Evolutionary conservation across 1,284 basidiomycete genomes (phyloP), one percentile per base, ranked within the genome.

Genomic region (Leccinum solheimii): DNA sequence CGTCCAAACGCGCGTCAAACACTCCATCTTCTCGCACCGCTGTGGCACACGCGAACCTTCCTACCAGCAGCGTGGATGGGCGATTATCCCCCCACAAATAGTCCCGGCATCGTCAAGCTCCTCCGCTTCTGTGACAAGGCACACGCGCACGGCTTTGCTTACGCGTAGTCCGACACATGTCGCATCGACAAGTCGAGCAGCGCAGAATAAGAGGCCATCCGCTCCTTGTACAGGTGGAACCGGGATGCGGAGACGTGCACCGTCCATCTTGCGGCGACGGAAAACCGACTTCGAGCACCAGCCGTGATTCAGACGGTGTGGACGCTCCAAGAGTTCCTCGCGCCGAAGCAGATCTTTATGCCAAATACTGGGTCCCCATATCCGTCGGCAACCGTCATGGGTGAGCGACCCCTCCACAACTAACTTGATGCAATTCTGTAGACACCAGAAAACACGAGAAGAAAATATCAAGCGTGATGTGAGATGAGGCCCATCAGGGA

Each of bases 401-500:
- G 27, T 27, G 27, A 27, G 27, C n/a, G 7, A 2, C 21, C 38
- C 14, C 27, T 11, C 9, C n/a, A 0, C 14, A 30, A 21, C 32
- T n/a, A 6, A 52, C 55, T 38, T 43, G 21, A 51, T 40, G 8
- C 10, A 19, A 19, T 30, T 14, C 23, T 56, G 14, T 69, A 95
- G 94, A 66, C 96, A 99, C 78, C 90, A 97, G 54, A 98, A 98
- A 81, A 98, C 98, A 78, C 85, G 94, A 53, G 95, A 97, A 76
- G 91, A 90, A 43, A 97, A 95, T 78, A 95, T 97, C 70, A 98
- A 97, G 77, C 82, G 93, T 62, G 94, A 98, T 73, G 88, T 97
- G 43, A 97, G 98, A 78, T 86, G 94, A 26, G 96, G 96, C 27
- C 30, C 7, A 86, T 96, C 54, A 84, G 97, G 23, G 97, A 99